Evolutionary conservation across 768 basidiomycete genomes (phyloP), one percentile per base, ranked within the genome.

Genomic region (Strobilomyces echinocephalus): DNA sequence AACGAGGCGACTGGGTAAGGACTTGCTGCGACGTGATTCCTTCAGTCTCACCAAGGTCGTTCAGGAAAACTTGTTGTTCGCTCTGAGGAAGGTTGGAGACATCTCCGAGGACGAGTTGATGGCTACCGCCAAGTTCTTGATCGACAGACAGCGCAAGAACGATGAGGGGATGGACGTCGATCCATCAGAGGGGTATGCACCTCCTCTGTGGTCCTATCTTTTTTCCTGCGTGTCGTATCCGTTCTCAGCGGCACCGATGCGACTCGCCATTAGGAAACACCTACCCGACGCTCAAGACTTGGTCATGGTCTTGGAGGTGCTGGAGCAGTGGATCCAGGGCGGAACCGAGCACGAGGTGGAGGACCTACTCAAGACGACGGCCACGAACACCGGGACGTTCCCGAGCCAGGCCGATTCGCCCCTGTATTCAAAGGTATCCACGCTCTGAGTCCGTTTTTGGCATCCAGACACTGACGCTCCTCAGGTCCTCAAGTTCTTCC

Each of bases 1-100:
- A 74, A 48, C 77, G 75, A 53, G 72, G 74, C 40, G 90, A 91
- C 61, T 92, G 90, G 89, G 90, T 83, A 62, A 51, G 76, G 61
- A 49, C 45, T 36, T 38, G 3, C 38, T 24, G 11, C 28, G 9
- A 0, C 28, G 6, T 15, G 30, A 8, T 18, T 11, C 28, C 3
- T 46, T 14, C 14, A 39, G 35, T 28, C 49, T 55, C 21, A 52
- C 14, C 24, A 24, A 38, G 8, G 24, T 44, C 9, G 20, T 35
- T 31, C 50, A 69, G 68, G 70, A 69, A 59, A 71, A 66, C 34
- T 73, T 88, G 40, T 63, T 77, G 53, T 59, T 81, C 12, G 77
- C 85, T 31, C 68, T 90, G 45, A 67, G 70, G 4, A 70, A 63
- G 2, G 81, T 91, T 18, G 62, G 73, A 7, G 89, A 92, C 64